Evolutionary conservation across 2,329 filamentous ascomycete species (phyloP).

Genomic region (Ophiocordyceps camponoti-leonardi): DNA sequence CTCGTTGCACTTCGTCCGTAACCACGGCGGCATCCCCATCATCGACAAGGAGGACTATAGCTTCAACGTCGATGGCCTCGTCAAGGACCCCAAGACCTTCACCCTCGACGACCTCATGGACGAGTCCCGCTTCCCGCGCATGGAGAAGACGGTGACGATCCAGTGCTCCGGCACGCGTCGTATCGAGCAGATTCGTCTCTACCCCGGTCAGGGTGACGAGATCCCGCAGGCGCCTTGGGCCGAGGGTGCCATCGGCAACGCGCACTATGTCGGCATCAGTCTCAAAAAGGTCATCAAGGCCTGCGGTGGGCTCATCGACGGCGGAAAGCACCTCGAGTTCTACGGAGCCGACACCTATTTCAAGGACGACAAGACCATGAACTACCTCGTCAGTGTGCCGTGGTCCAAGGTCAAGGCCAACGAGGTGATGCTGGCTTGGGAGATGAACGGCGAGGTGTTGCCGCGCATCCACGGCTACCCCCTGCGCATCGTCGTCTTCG

Average conservation of each 20-base stretch:
- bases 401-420: not conserved
- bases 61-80: not conserved
- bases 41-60: not conserved
- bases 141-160: not conserved
- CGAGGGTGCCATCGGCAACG: not conserved
- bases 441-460: not conserved
- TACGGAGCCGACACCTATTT: not conserved
- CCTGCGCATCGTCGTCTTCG: not conserved
- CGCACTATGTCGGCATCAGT: not conserved
- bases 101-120: not conserved
- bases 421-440: not conserved
- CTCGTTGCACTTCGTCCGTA: conserved; percentile 1
- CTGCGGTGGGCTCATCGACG: not conserved
- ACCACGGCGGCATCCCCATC: not conserved
- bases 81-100: not conserved
- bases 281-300: not conserved
- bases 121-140: not conserved
- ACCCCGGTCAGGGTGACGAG: not conserved
- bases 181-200: not conserved
- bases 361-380: not conserved
- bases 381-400: not conserved
- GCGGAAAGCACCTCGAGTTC: not conserved
- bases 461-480: not conserved
- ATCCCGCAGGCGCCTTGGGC: not conserved
- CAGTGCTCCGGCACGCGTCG: not conserved